Base-by-base conservation (phyloP, 2,329 filamentous ascomycete genomes). In the Cyclaneusma minus region DNA sequence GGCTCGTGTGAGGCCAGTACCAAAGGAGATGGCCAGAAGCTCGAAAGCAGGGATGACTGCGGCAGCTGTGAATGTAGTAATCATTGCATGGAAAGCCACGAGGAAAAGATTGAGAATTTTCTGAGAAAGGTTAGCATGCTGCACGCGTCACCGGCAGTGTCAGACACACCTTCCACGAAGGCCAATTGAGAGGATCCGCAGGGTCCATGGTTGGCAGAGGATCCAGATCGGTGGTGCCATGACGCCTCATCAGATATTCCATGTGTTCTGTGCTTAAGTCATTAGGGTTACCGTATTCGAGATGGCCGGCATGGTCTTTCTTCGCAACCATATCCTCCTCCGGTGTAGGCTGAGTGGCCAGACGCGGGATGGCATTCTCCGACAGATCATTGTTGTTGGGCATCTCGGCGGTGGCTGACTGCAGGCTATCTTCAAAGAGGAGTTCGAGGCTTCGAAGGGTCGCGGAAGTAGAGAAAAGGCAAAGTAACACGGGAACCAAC, bases 181-280 rank as follows among this genome's bases (percentile, higher is more conserved):
- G 52, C 60, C 60, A 67, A 32, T 67, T 66, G 36, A 62, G 61
- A 3, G 62, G 62, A 38, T 67, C 62, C 7, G 56, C 58, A 29
- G 56, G 53, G 17, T 53, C 52, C 36, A 52, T 52, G n/a, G 50
- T 50, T 2, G 62, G 62, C 8, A 66, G 40, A 3, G 62, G 62
- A 27, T 63, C 57, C 4, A 67, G 51, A 17, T 64, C 53, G 11
- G 63, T 36, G 1, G 60, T 66, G 22, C 62, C 62, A 53, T 67
- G 61, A 27, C 58, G 49, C 24, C 51, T 35, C 4, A 65, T 41
- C 3, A 67, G 48, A 41, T 64, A 66, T 20, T 62, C 51, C 15
- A 50, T 48, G 34, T 60, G 56, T 24, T 53, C 49, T 10, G 21
- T n/a, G 20, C 21, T 20, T 13, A 29, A 16, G n/a, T 20, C 27